Percentiles rank a stretch among this genome's conserved stretches.
phyloP scores from a whole-genome alignment of 177 flowering plant species.

The Tripterygium wilfordii region DNA sequence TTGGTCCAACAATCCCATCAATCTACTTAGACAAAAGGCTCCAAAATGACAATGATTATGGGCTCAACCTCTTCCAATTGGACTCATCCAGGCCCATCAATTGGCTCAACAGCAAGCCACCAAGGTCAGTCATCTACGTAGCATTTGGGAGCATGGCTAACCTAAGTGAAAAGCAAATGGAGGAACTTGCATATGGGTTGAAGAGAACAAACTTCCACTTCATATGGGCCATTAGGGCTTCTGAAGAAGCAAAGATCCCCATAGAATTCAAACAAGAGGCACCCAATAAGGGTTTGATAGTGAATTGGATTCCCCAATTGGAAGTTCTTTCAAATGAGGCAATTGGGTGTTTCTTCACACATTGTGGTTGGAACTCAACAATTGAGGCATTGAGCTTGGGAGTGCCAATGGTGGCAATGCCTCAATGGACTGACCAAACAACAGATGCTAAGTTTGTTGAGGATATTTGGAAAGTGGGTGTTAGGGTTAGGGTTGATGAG shows the following conservation, averaged over 20 bases:
- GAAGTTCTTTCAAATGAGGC: slow-evolving; percentile 7
- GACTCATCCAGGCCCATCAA: not conserved
- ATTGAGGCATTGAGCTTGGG: slow-evolving; percentile 13
- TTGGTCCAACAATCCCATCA: slow-evolving; percentile 14
- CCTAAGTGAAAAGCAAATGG: slow-evolving; percentile 7
- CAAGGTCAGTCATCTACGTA: slow-evolving; percentile 13
- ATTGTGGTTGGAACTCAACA: slow-evolving; percentile 14
- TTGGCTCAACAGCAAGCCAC: slow-evolving; percentile 8
- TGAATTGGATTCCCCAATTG: slow-evolving; percentile 5
- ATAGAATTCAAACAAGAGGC: not conserved
- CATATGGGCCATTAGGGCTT: slow-evolving; percentile 9
- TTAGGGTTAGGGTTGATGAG: slow-evolving; percentile 8
- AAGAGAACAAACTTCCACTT: not conserved
- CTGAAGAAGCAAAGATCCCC: slow-evolving; percentile 4
- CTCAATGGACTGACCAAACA: slow-evolving; percentile 14
- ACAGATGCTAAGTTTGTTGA: slow-evolving; percentile 8
- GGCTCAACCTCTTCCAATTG: not conserved
- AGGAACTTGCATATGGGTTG: slow-evolving; percentile 10
- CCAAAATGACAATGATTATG: slow-evolving; percentile 6
- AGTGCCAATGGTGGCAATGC: slow-evolving; percentile 14
- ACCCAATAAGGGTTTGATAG: slow-evolving; percentile 2
- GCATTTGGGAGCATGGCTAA: slow-evolving; percentile 15
- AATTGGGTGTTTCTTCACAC: slow-evolving; percentile 9
- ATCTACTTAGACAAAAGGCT: slow-evolving; percentile 10
- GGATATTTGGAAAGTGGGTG: slow-evolving; percentile 15